phyloP scores from a whole-genome alignment of 2,329 filamentous ascomycete species.

The Pseudogymnoascus sp. region DNA sequence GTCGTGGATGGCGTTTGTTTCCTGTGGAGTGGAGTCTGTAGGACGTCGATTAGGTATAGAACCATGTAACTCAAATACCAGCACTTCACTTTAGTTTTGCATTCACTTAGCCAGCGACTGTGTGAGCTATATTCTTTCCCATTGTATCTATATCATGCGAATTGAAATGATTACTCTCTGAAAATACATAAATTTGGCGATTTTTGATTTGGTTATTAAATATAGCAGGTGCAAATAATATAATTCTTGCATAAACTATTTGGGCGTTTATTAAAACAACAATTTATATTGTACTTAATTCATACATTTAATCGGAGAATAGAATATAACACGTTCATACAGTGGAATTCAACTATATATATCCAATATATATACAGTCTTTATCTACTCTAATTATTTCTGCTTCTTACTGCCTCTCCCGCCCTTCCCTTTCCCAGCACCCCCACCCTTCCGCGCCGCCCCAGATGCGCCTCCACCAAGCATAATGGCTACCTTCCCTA shows the following conservation, averaged over 20 bases:
- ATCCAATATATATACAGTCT: not conserved
- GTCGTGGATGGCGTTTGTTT: not conserved
- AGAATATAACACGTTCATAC: not conserved
- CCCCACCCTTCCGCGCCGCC: conserved; percentile 32
- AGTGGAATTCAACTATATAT: too few relatives aligned
- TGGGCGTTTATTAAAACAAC: not conserved
- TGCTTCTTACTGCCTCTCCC: conserved; percentile 24
- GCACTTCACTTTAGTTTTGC: not conserved
- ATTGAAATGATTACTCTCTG: not conserved
- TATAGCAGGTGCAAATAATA: too few relatives aligned
- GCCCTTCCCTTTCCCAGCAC: conserved; percentile 29
- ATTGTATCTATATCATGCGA: not conserved
- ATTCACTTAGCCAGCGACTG: not conserved
- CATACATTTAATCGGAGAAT: not conserved
- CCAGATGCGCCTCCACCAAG: conserved; percentile 50
- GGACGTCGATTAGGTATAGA: conserved; percentile 3
- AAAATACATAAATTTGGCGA: not conserved
- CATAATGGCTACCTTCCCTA: conserved; percentile 74
- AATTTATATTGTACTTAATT: not conserved
- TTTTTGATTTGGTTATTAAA: not conserved
- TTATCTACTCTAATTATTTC: conserved; percentile 14
- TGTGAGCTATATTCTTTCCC: not conserved
- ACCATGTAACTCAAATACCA: not conserved
- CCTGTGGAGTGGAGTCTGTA: not conserved
- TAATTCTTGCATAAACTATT: not conserved